A percentile compares a stretch with the other conserved stretches of the same genome.
phyloP scores from a whole-genome alignment of 257 asterid species.

The Linderniella brevidens region DNA sequence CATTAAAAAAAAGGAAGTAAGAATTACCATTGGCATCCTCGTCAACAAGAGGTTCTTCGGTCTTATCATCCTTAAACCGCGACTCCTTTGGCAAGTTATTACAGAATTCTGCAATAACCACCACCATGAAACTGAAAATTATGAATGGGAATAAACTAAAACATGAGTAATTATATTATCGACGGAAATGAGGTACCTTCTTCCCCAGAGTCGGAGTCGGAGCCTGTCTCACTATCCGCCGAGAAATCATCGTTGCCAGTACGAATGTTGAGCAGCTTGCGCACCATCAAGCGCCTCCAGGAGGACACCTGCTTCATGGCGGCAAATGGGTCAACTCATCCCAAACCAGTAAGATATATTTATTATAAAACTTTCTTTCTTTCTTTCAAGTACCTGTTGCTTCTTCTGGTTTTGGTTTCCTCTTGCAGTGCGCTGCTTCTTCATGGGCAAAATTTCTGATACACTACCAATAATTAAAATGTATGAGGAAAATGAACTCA shows the following conservation, averaged over 20 bases:
- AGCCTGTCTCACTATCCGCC: slow-evolving; percentile 34
- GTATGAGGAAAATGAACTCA: no score
- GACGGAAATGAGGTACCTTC: not conserved
- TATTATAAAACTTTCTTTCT: no score
- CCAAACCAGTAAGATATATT: no score
- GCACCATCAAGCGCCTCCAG: slow-evolving; percentile 49
- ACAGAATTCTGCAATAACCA: slow-evolving; percentile 18
- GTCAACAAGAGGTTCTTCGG: slow-evolving; percentile 17
- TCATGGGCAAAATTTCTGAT: no score
- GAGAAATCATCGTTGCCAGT: slow-evolving; percentile 34
- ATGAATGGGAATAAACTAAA: not conserved
- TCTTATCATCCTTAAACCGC: slow-evolving; percentile 21
- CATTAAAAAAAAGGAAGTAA: not conserved
- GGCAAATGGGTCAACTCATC: not conserved
- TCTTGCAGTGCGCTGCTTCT: no score
- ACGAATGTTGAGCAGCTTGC: slow-evolving; percentile 39
- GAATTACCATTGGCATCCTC: slow-evolving; percentile 22
- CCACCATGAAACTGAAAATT: not conserved
- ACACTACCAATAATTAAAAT: no score
- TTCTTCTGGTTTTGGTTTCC: no score
- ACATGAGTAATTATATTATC: not conserved
- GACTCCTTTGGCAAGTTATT: slow-evolving; percentile 27
- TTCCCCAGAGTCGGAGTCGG: slow-evolving; percentile 18
- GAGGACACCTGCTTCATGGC: not conserved
- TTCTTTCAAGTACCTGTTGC: no score